Base-by-base conservation (phyloP, 306 rosid species). In the Dalbergia cochinchinensis region DNA sequence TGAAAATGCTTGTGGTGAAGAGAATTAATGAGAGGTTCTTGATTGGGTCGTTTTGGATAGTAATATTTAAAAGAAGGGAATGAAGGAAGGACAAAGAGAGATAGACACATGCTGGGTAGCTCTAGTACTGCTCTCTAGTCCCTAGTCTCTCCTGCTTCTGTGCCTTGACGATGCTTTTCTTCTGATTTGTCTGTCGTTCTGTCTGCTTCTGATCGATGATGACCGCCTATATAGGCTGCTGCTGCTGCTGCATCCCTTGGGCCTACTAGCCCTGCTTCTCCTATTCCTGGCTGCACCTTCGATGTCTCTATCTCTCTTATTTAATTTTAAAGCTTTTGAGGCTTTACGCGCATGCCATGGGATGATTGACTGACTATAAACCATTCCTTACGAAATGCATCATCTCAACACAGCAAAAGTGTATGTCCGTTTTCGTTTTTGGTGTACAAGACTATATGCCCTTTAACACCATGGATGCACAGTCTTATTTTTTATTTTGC, bases 121-220 rank as follows among this genome's bases (percentile, higher is more conserved):
- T 75, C 39, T 69, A 76, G 4, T 4, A 63, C 79, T 72, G 86
- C 72, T 83, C 86, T 83, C 83, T 79, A 83, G 81, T 79, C 41
- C 78, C 81, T 79, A 84, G 87, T 84, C 74, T 84, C 87, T 84
- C 87, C 84, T 74, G 84, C 84, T 84, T 69, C 77, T 71, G n/a
- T 71, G 82, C 31, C 16, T 69, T 62, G 8, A 45, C 70, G 11
- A 71, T 26, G 76, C 74, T 33, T 80, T 73, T 65, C 64, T 50
- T 53, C 72, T 69, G 60, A 63, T 54, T 54, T 83, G 58, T 59
- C 79, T 70, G 82, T 64, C 65, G 47, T 65, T 63, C 74, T 77
- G 71, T 72, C 67, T 72, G 11, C 26, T 63, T 71, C 82, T 82
- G 78, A 50, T 51, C 8, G 15, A 35, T 60, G 15, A 35, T 60